These are phyloP conservation scores for Babesia ovis DNA, from an alignment of 169 alveolate genomes.

Conservation along the genomic window DNA sequence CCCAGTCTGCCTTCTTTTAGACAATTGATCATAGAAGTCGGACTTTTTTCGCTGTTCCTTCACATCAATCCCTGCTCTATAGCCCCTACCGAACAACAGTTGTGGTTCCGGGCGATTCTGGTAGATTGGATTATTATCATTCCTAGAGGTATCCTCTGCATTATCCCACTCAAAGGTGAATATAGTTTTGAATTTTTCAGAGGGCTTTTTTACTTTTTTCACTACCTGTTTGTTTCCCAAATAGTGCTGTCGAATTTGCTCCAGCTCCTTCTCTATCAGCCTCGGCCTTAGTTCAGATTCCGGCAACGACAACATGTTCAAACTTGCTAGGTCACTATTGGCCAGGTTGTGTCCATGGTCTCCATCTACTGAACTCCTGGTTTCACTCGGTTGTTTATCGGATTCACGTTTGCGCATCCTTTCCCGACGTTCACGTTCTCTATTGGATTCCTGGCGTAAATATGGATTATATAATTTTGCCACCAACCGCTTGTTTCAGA, in stretches of 20 bases:
- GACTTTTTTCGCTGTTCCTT: conserved; percentile 80
- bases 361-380: background rate
- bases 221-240: conserved; percentile 85
- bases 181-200: conserved; percentile 87
- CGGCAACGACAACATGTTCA: conserved; percentile 44
- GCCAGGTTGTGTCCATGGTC: conserved; percentile 3
- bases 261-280: conserved; percentile 81
- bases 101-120: conserved; percentile 86
- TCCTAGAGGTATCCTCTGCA: conserved; percentile 84
- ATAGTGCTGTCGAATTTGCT: conserved; percentile 84
- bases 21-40: conserved; percentile 81
- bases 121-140: conserved; percentile 88
- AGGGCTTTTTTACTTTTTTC: conserved; percentile 88
- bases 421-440: conserved; percentile 35
- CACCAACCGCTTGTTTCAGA: conserved; percentile 24
- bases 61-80: conserved; percentile 79
- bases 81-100: conserved; percentile 90
- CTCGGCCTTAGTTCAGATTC: conserved; percentile 52
- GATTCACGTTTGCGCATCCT: conserved; percentile 16
- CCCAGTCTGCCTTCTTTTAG: conserved; percentile 61
- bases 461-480: background rate
- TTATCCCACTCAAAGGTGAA: conserved; percentile 88
- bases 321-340: conserved; percentile 67
- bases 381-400: background rate
- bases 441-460: background rate